Percentiles rank a stretch among this genome's conserved stretches.
phyloP scores from a whole-genome alignment of 179 eudicot species.

The Silene coronaria region DNA sequence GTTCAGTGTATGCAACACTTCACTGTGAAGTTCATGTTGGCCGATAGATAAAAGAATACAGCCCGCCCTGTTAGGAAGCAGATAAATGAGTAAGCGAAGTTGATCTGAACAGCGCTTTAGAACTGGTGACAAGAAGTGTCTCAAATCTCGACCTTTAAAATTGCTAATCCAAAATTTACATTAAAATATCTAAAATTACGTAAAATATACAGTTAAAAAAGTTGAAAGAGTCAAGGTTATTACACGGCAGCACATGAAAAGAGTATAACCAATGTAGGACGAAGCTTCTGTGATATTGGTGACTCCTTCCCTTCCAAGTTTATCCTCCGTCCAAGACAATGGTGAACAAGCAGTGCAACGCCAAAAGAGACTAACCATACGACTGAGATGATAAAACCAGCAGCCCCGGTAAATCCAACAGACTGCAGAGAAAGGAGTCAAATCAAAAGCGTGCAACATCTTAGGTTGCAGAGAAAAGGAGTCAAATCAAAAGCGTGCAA shows the following conservation, averaged over 20 bases:
- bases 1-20: slow-evolving; percentile 60
- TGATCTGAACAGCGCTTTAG: too few species aligned
- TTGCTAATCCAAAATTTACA: too few species aligned
- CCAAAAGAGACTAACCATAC: slow-evolving; percentile 76
- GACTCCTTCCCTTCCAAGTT: slow-evolving; percentile 46
- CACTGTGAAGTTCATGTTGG: slow-evolving; percentile 54
- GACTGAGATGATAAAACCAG: slow-evolving; percentile 57
- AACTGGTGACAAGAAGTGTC: too few species aligned
- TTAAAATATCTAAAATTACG: not conserved
- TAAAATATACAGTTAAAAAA: not conserved
- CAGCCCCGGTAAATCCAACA: slow-evolving; percentile 86
- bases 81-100: slow-evolving; percentile 8
- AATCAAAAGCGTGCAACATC: slow-evolving; percentile 1
- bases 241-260: slow-evolving; percentile 80
- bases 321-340: slow-evolving; percentile 69
- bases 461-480: slow-evolving; percentile 34
- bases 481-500: slow-evolving; percentile 19
- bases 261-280: slow-evolving; percentile 49
- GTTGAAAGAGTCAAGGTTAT: slow-evolving; percentile 30
- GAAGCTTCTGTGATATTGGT: slow-evolving; percentile 41
- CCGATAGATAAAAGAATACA: slow-evolving; percentile 74
- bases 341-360: slow-evolving; percentile 53
- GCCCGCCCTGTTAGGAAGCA: slow-evolving; percentile 49
- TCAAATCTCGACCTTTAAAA: too few species aligned
- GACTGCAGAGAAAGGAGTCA: slow-evolving; percentile 55